These are phyloP conservation scores for Candida parachauliodes DNA, from an alignment of 805 yeast genomes.

Conservation along the genomic window DNA sequence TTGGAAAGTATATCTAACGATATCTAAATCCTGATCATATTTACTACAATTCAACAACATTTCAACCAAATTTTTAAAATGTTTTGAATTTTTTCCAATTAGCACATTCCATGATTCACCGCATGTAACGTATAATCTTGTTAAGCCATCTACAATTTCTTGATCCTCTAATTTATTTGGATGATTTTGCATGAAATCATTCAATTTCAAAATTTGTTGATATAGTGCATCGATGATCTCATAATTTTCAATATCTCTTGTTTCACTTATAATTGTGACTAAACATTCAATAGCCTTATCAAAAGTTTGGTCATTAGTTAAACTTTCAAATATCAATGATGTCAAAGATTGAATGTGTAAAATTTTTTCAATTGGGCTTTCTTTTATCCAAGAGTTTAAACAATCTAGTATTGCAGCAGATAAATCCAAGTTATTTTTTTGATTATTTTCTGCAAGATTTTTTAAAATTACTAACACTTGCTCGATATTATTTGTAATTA, in stretches of 20 bases:
- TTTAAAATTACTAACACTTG: slow-evolving; percentile 63
- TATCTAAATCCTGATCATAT: slow-evolving; percentile 79
- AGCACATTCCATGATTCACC: slow-evolving; percentile 94
- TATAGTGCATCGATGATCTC: slow-evolving; percentile 64
- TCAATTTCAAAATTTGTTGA: slow-evolving; percentile 61
- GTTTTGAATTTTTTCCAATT: slow-evolving; percentile 66
- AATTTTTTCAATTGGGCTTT: slow-evolving; percentile 72
- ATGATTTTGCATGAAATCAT: slow-evolving; percentile 39
- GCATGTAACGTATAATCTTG: slow-evolving; percentile 83
- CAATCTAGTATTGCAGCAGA: slow-evolving; percentile 60
- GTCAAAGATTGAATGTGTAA: slow-evolving; percentile 62
- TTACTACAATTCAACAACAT: slow-evolving; percentile 68
- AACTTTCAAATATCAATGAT: slow-evolving; percentile 56
- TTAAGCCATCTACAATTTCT: slow-evolving; percentile 63
- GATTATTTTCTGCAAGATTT: slow-evolving; percentile 30
- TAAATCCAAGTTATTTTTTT: slow-evolving; percentile 25
- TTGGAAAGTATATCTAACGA: slow-evolving; percentile 84
- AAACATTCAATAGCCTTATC: slow-evolving; percentile 86
- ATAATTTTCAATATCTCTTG: slow-evolving; percentile 67
- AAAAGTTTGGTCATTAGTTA: slow-evolving; percentile 65
- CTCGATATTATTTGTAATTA: slow-evolving; percentile 65
- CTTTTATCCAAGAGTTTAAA: slow-evolving; percentile 86
- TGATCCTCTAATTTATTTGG: slow-evolving; percentile 51
- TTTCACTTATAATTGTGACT: slow-evolving; percentile 76
- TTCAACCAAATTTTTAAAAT: slow-evolving; percentile 70